These are phyloP conservation scores for Sporothrix brasiliensis DNA, from an alignment of 2,329 filamentous ascomycete genomes.

Conservation along the genomic window DNA sequence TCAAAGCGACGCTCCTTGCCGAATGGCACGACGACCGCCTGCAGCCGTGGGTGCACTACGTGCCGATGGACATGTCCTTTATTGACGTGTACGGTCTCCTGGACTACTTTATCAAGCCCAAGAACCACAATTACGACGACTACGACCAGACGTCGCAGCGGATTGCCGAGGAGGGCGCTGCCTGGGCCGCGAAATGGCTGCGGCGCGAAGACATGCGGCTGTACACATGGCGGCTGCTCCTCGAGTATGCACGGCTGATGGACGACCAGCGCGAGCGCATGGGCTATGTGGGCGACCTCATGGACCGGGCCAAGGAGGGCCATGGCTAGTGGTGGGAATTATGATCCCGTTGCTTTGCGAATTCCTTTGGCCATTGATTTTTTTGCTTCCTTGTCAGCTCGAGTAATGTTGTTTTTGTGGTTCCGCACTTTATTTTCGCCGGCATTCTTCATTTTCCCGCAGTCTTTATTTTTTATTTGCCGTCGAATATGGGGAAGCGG, in stretches of 20 bases:
- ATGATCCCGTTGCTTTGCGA: background rate
- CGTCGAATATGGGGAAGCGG: conserved; percentile 15
- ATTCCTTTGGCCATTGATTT: background rate
- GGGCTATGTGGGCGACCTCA: conserved; percentile 50
- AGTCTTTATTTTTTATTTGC: background rate
- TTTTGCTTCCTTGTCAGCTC: background rate
- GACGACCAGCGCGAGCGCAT: conserved; percentile 51
- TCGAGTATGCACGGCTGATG: conserved; percentile 59
- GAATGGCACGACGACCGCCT: conserved; percentile 76
- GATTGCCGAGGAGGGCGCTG: conserved; percentile 63
- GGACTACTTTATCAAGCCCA: conserved; percentile 61
- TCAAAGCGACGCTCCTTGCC: conserved; percentile 72
- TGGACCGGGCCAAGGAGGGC: background rate
- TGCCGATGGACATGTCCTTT: conserved; percentile 69
- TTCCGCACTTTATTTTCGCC: conserved; percentile 2
- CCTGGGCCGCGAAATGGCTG: conserved; percentile 64
- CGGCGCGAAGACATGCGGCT: conserved; percentile 67
- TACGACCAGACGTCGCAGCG: conserved; percentile 56
- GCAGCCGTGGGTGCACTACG: conserved; percentile 71
- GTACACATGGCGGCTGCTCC: conserved; percentile 63
- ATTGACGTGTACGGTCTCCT: conserved; percentile 66
- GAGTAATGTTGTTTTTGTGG: background rate
- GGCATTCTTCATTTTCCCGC: background rate
- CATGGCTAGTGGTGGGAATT: background rate
- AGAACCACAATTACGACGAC: conserved; percentile 42